phyloP scores from a whole-genome alignment of 129 eudicot genomes.

The Tagetes patula region DNA sequence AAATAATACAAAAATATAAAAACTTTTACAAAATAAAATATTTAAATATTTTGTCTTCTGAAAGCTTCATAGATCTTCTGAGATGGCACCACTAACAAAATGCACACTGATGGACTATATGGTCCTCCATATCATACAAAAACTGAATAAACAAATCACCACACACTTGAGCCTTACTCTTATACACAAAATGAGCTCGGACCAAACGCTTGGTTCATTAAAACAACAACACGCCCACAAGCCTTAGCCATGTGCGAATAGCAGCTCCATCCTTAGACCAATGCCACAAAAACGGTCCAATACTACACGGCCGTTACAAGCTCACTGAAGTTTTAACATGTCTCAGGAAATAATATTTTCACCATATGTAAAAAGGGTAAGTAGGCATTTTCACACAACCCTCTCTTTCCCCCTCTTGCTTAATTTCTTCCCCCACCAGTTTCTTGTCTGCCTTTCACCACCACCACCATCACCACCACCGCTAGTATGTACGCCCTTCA shows the following conservation, averaged over 20 bases:
- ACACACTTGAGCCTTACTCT: constrained; percentile 1
- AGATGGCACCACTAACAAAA: background rate
- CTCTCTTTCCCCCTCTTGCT: constrained; percentile 38
- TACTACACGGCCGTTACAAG: constrained; percentile 1
- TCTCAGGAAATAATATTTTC: background rate
- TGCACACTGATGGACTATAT: background rate
- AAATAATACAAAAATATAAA: too few species aligned
- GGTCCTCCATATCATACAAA: constrained; percentile 4
- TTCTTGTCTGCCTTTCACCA: constrained; percentile 28
- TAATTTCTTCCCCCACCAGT: constrained; percentile 43
- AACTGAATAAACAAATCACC: constrained; percentile 1
- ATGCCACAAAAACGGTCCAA: background rate
- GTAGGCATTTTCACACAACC: constrained; percentile 22
- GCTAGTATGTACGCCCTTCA: constrained; percentile 31
- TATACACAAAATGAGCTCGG: constrained; percentile 14
- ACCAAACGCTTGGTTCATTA: background rate
- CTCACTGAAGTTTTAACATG: background rate
- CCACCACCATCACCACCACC: constrained; percentile 23
- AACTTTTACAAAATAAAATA: too few species aligned
- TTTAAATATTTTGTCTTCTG: too few species aligned
- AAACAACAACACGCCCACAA: background rate
- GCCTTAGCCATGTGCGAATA: background rate
- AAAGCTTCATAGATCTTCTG: too few species aligned
- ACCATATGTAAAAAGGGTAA: background rate
- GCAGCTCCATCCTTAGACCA: constrained; percentile 2